A percentile compares a stretch with the other conserved stretches of the same genome.
Conservation (phyloP, 352 stramenopile species). For the Phytophthora macrochlamydospora region DNA sequence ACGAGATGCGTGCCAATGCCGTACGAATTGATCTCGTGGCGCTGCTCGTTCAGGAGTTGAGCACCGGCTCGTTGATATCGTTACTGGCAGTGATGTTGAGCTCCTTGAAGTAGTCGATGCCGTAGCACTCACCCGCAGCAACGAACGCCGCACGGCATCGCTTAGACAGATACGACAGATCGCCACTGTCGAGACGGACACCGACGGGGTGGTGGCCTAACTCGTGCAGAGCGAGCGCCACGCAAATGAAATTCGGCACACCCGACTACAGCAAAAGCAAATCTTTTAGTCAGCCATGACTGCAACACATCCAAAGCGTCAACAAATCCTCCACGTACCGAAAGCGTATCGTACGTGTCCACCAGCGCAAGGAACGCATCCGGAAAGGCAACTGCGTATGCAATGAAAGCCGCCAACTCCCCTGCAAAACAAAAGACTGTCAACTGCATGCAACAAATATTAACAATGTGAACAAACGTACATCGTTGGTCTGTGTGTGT, state of each 20-base stretch:
- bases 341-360: conserved; percentile 99
- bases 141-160: conserved; percentile 77
- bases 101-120: conserved; percentile 80
- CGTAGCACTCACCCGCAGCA: conserved; percentile 52
- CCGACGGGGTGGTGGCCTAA: conserved; percentile 91
- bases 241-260: conserved; percentile 97
- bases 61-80: conserved; percentile 98
- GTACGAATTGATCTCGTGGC: conserved; percentile 96
- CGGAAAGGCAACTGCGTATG: conserved; percentile 98
- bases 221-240: conserved; percentile 94
- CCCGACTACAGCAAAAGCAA: conserved; percentile 68
- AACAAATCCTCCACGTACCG: conserved; percentile 39
- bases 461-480: conserved; percentile 23
- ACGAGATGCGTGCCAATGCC: conserved; percentile 96
- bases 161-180: conserved; percentile 96
- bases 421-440: conserved; percentile 45
- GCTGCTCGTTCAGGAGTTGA: conserved; percentile 95
- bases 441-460: conserved; percentile 2
- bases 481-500: conserved; percentile 79
- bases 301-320: not conserved
- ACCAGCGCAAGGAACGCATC: conserved; percentile 97
- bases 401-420: conserved; percentile 99
- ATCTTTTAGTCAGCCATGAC: conserved; percentile 13
- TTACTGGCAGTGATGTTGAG: conserved; percentile 97
- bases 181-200: conserved; percentile 97